phyloP scores from a whole-genome alignment of 768 basidiomycete species.

The Pholiota molesta region DNA sequence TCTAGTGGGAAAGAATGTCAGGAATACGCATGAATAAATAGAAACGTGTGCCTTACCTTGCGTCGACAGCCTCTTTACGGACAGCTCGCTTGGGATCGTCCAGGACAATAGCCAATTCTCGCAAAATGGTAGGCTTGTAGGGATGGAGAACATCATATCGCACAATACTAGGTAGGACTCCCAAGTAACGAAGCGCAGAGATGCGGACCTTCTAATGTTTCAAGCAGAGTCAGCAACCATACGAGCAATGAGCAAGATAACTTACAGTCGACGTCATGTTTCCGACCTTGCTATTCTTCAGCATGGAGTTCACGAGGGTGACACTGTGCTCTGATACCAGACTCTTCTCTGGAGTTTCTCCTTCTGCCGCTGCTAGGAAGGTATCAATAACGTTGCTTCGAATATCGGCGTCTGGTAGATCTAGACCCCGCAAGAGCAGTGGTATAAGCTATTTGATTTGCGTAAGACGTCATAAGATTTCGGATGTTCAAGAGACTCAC shows the following conservation, averaged over 20 bases:
- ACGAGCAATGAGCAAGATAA: neutral
- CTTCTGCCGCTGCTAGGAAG: conserved; percentile 69
- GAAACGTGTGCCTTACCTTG: conserved; percentile 40
- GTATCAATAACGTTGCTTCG: conserved; percentile 82
- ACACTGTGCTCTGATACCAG: conserved; percentile 69
- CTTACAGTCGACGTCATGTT: conserved; percentile 61
- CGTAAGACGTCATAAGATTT: neutral
- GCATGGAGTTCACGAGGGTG: conserved; percentile 70
- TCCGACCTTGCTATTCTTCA: conserved; percentile 59
- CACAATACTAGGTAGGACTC: conserved; percentile 71
- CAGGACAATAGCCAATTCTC: conserved; percentile 71
- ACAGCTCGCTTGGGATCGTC: conserved; percentile 91
- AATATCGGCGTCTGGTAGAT: conserved; percentile 72
- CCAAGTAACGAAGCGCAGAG: conserved; percentile 76
- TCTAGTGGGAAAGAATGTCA: conserved; percentile 27
- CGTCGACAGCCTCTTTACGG: conserved; percentile 87
- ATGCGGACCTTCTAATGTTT: conserved; percentile 67
- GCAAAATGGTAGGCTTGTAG: conserved; percentile 71
- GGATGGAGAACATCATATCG: conserved; percentile 86
- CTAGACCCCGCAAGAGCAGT: conserved; percentile 82
- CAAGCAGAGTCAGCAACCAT: neutral
- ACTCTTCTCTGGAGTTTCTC: conserved; percentile 48
- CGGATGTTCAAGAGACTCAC: conserved; percentile 37
- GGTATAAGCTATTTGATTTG: conserved; percentile 74
- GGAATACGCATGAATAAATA: neutral